phyloP scores from a whole-genome alignment of 139 green algal species.

The Chlorella sp. region DNA sequence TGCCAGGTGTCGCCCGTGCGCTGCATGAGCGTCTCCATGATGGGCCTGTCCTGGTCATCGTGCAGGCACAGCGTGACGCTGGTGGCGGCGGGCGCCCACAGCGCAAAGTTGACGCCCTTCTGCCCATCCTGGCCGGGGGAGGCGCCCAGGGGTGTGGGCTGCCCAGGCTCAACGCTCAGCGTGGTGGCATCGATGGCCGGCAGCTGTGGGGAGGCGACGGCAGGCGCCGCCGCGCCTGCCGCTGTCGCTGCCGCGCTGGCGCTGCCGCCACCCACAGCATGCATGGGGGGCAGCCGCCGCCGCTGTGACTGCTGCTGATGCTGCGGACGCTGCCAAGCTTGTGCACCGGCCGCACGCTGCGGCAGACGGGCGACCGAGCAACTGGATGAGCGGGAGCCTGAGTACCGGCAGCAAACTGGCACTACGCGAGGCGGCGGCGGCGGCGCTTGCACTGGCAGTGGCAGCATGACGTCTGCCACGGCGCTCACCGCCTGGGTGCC shows the following conservation, averaged over 20 bases:
- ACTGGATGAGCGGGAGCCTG: no score
- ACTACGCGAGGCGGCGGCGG: no score
- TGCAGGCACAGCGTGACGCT: slow-evolving; percentile 72
- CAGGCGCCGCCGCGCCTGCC: background rate
- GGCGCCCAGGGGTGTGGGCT: slow-evolving; percentile 71
- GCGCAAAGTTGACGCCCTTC: slow-evolving; percentile 84
- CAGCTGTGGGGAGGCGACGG: no score
- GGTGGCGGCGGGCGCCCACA: slow-evolving; percentile 73
- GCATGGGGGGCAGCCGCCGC: background rate
- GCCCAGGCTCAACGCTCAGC: slow-evolving; percentile 29
- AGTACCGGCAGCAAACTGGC: no score
- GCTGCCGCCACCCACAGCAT: background rate
- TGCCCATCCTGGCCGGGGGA: slow-evolving; percentile 41
- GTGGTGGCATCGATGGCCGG: background rate
- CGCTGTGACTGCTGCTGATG: background rate
- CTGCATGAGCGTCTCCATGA: slow-evolving; percentile 60
- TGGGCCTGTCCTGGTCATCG: slow-evolving; percentile 38
- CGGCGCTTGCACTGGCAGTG: no score
- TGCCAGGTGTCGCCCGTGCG: slow-evolving; percentile 77
- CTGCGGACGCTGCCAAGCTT: background rate
- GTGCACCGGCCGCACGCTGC: no score
- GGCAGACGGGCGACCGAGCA: no score
- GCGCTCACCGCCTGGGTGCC: no score
- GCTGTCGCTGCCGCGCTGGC: background rate
- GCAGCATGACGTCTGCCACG: no score